Conservation (phyloP, 495 filamentous ascomycete species). For the Aspergillus ellipticus region DNA sequence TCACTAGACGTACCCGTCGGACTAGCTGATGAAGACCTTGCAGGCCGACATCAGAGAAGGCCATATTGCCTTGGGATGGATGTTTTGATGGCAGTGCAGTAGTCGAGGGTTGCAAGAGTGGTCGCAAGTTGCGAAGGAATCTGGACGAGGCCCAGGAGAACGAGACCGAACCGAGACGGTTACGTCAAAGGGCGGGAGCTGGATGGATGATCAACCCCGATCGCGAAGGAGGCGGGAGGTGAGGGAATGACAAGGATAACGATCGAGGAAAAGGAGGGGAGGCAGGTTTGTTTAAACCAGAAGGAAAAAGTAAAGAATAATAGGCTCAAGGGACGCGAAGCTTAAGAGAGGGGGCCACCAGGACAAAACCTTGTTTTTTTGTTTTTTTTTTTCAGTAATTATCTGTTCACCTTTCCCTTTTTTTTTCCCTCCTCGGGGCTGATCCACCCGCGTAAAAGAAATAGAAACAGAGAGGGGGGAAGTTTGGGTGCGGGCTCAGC, state of each 20-base stretch:
- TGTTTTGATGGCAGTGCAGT: not conserved
- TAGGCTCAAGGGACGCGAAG: constrained; percentile 1
- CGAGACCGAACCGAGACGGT: not conserved
- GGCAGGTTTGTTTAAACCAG: constrained; percentile 3
- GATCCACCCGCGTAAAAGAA: not conserved
- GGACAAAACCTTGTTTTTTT: not conserved
- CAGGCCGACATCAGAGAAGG: constrained; percentile 20
- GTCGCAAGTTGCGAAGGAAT: not conserved
- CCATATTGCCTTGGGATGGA: constrained; percentile 23
- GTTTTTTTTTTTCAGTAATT: not conserved
- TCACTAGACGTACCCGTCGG: constrained; percentile 23
- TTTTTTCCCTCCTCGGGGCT: no score
- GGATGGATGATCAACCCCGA: not conserved
- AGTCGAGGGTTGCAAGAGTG: not conserved
- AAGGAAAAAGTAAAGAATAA: constrained; percentile 3
- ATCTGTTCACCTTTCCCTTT: no score
- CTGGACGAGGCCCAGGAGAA: no score
- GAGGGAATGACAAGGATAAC: not conserved
- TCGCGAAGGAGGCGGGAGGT: not conserved
- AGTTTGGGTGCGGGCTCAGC: constrained; percentile 10
- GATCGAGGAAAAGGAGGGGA: not conserved
- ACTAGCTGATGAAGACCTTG: constrained; percentile 25
- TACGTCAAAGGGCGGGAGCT: not conserved
- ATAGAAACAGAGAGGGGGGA: constrained; percentile 8
- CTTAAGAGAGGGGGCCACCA: constrained; percentile 8